These are phyloP conservation scores for Blepharisma stoltei DNA, from an alignment of 73 alveolate species.

Conservation along the genomic window DNA sequence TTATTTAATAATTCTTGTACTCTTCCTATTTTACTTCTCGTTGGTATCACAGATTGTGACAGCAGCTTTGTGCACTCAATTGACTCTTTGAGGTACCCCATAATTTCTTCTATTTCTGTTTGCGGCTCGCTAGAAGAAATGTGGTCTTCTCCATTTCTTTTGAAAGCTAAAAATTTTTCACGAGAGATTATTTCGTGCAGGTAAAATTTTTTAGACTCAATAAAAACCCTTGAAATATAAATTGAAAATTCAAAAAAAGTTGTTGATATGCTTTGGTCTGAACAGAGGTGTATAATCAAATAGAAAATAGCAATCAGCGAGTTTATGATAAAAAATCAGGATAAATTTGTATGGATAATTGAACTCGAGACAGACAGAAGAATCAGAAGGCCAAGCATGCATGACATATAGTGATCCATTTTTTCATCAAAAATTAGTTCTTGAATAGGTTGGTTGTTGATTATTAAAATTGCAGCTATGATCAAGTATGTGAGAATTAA, in stretches of 20 bases:
- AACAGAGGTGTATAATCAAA: not conserved
- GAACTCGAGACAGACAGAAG: too few species aligned
- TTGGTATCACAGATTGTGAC: too few species aligned
- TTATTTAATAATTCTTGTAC: not conserved
- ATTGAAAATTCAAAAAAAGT: conserved; percentile 7
- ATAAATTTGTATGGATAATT: too few species aligned
- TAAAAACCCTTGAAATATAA: not conserved
- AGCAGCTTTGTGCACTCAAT: not conserved
- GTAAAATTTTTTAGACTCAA: conserved; percentile 2
- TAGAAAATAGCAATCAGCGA: not conserved
- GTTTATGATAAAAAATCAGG: not conserved
- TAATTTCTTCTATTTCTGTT: conserved; percentile 1
- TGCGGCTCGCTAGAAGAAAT: not conserved
- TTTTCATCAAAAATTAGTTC: too few species aligned
- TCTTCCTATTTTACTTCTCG: not conserved
- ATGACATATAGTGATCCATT: too few species aligned
- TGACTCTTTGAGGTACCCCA: not conserved
- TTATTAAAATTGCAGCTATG: too few species aligned
- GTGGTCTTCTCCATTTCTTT: not conserved
- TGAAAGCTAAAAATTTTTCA: conserved; percentile 8
- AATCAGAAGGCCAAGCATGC: too few species aligned
- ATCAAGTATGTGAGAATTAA: too few species aligned
- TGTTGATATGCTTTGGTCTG: not conserved
- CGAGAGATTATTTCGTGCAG: not conserved
- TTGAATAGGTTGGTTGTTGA: too few species aligned